Evolutionary conservation across 768 basidiomycete genomes (phyloP).

Genomic region (Russula sp.): DNA sequence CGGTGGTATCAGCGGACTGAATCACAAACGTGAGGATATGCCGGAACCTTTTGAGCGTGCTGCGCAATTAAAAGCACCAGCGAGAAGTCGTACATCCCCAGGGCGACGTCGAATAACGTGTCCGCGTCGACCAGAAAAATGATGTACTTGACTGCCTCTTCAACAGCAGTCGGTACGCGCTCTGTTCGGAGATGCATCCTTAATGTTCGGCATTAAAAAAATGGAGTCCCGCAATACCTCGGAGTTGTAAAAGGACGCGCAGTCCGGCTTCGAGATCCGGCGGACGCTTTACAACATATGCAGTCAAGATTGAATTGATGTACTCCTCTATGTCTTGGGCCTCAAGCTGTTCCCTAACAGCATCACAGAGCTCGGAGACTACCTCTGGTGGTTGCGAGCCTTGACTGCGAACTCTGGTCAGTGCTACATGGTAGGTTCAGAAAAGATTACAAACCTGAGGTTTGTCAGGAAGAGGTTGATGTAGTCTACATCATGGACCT

Average conservation of each 20-base stretch:
- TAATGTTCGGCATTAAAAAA: background rate
- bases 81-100: slow-evolving; percentile 99
- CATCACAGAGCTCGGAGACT: slow-evolving; percentile 68
- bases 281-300: slow-evolving; percentile 86
- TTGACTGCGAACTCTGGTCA: slow-evolving; percentile 37
- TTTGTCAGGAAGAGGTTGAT: slow-evolving; percentile 87
- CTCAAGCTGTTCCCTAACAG: slow-evolving; percentile 66
- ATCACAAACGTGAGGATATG: background rate
- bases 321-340: slow-evolving; percentile 66
- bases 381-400: slow-evolving; percentile 50
- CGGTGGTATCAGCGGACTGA: background rate
- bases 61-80: slow-evolving; percentile 94
- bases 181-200: slow-evolving; percentile 27
- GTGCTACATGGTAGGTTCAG: background rate
- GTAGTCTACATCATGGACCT: slow-evolving; percentile 84
- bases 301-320: slow-evolving; percentile 85
- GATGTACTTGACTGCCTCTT: slow-evolving; percentile 97
- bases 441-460: slow-evolving; percentile 51
- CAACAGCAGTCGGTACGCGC: slow-evolving; percentile 67
- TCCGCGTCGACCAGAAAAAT: slow-evolving; percentile 96
- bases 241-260: slow-evolving; percentile 61
- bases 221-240: slow-evolving; percentile 44
- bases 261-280: slow-evolving; percentile 87
- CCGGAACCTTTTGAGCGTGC: slow-evolving; percentile 85
- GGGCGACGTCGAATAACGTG: slow-evolving; percentile 82